phyloP scores from a whole-genome alignment of 1,284 basidiomycete genomes.

The Pterulicium gracile region DNA sequence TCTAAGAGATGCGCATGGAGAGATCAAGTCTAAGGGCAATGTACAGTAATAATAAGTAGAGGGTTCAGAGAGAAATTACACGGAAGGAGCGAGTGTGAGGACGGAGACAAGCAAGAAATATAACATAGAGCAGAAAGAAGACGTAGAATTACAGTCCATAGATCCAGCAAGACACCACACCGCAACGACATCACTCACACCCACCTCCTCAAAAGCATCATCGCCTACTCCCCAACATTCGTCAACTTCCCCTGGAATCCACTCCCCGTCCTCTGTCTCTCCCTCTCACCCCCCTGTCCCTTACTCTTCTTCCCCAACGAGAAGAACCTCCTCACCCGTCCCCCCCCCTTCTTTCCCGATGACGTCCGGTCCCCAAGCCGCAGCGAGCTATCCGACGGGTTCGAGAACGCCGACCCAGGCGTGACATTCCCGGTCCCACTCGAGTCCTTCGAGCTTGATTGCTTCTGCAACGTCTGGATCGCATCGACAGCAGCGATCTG shows the following conservation, averaged over 20 bases:
- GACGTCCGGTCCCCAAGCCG: too few relatives aligned
- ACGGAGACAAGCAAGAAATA: not conserved
- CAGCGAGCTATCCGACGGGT: not conserved
- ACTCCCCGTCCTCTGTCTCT: not conserved
- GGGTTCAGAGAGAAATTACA: not conserved
- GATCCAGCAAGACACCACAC: too few relatives aligned
- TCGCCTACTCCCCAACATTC: not conserved
- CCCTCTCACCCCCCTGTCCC: not conserved
- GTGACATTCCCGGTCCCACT: not conserved
- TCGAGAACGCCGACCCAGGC: not conserved
- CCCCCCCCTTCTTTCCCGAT: not conserved
- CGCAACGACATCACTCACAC: too few relatives aligned
- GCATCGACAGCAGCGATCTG: not conserved
- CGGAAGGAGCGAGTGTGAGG: not conserved
- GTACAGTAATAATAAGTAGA: too few relatives aligned
- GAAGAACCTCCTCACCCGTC: conserved; percentile 1
- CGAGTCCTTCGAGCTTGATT: not conserved
- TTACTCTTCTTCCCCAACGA: not conserved
- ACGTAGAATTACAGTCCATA: too few relatives aligned
- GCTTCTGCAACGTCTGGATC: not conserved
- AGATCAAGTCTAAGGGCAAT: too few relatives aligned
- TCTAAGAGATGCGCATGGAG: too few relatives aligned
- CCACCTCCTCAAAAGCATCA: not conserved
- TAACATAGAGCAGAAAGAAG: not conserved
- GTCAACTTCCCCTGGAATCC: not conserved